Evolutionary conservation across 1,284 basidiomycete genomes (phyloP).

Genomic region (Lentinus polychrous): DNA sequence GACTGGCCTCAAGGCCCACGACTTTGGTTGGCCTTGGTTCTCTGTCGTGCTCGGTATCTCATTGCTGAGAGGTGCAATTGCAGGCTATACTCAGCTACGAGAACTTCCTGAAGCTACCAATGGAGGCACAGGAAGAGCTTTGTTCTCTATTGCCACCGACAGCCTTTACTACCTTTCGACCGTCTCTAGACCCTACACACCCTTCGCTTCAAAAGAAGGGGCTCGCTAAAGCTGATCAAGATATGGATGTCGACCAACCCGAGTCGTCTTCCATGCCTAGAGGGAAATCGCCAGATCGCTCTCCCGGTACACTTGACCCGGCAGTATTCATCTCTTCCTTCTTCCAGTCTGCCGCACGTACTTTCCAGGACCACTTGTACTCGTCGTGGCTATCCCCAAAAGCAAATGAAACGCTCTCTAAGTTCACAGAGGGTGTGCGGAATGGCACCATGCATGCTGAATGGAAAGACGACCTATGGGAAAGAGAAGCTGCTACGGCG

Average conservation of each 20-base stretch:
- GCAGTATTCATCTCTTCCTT: conserved; percentile 44
- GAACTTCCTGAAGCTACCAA: conserved; percentile 43
- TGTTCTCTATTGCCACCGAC: conserved; percentile 42
- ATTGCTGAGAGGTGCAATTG: neutral
- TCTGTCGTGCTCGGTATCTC: neutral
- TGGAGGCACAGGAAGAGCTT: conserved; percentile 34
- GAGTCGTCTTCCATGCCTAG: neutral
- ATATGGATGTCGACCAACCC: conserved; percentile 25
- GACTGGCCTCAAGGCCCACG: neutral
- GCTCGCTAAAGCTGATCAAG: conserved; percentile 14
- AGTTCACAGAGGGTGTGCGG: conserved; percentile 35
- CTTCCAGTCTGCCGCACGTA: conserved; percentile 46
- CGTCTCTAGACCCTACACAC: conserved; percentile 33
- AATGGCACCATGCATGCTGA: conserved; percentile 41
- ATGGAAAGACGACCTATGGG: conserved; percentile 61
- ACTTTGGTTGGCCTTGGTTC: neutral
- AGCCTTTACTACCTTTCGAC: conserved; percentile 34
- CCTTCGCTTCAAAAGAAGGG: conserved; percentile 22
- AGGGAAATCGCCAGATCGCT: conserved; percentile 1
- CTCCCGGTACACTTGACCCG: conserved; percentile 28
- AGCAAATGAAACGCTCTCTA: conserved; percentile 34
- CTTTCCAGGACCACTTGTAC: conserved; percentile 54
- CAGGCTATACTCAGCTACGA: conserved; percentile 46
- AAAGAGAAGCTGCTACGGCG: conserved; percentile 24
- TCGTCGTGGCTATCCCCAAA: conserved; percentile 42